Percentiles rank a stretch among this genome's conserved stretches.
Evolutionary conservation across 495 filamentous ascomycete species (phyloP).

Genomic region (Podospora didyma): DNA sequence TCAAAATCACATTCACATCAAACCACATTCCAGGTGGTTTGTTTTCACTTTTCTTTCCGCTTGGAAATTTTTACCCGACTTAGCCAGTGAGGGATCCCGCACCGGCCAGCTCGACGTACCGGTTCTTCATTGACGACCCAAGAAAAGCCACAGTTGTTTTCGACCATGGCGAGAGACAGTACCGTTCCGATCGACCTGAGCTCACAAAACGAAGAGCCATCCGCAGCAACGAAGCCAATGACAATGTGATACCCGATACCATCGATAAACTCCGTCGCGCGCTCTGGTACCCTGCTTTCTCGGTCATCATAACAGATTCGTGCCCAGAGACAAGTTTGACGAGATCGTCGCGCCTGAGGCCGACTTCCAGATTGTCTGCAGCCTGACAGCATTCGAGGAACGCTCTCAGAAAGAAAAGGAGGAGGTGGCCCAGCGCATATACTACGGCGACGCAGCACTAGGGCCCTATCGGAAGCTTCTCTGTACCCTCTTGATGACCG

Average conservation of each 20-base stretch:
- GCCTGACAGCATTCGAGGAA: not conserved
- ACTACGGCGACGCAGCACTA: not conserved
- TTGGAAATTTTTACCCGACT: too few species aligned
- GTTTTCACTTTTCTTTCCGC: too few species aligned
- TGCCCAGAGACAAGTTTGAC: not conserved
- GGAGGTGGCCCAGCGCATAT: not conserved
- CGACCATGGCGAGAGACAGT: conserved; percentile 1
- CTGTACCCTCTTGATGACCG: not conserved
- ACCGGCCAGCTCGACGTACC: too few species aligned
- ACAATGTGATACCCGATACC: not conserved
- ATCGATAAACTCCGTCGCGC: not conserved
- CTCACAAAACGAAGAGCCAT: not conserved
- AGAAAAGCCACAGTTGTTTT: not conserved
- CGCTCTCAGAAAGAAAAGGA: not conserved
- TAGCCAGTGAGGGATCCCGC: too few species aligned
- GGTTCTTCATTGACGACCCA: not conserved
- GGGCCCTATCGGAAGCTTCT: conserved; percentile 5
- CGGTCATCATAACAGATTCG: not conserved
- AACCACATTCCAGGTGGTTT: too few species aligned
- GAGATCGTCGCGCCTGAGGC: conserved; percentile 3
- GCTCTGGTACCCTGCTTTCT: not conserved
- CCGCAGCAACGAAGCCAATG: not conserved
- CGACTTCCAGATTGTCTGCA: not conserved
- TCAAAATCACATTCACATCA: too few species aligned
- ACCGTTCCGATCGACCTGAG: not conserved